Percentiles rank a stretch among this genome's conserved stretches.
Evolutionary conservation across 2,329 filamentous ascomycete genomes (phyloP).

Genomic region (Colletotrichum filicis): DNA sequence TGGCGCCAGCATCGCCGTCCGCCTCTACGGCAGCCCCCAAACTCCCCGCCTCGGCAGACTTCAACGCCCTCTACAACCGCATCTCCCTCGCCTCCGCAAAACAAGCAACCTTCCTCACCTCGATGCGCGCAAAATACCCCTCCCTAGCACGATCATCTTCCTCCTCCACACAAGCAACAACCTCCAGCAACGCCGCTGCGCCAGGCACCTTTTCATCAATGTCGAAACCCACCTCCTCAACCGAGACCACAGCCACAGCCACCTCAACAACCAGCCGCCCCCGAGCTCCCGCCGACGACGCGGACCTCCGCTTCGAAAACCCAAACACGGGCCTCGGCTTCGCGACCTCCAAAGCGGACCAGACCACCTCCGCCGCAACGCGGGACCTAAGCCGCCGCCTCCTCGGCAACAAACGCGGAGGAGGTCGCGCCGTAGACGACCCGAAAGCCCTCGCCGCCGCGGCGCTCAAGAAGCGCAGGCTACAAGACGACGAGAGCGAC

Average conservation of each 20-base stretch:
- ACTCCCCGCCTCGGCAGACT: slow-evolving; percentile 49
- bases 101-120: slow-evolving; percentile 46
- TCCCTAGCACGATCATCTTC: slow-evolving; percentile 29
- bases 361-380: slow-evolving; percentile 39
- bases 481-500: slow-evolving; percentile 43
- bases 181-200: background rate
- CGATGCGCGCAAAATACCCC: slow-evolving; percentile 36
- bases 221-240: slow-evolving; percentile 8
- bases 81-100: slow-evolving; percentile 52
- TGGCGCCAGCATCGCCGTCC: slow-evolving; percentile 35
- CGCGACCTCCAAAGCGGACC: slow-evolving; percentile 40
- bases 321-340: slow-evolving; percentile 56
- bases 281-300: slow-evolving; percentile 20
- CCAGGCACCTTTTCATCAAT: slow-evolving; percentile 36
- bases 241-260: background rate
- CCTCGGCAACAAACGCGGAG: slow-evolving; percentile 38
- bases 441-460: slow-evolving; percentile 29
- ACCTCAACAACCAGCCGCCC: background rate
- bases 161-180: background rate
- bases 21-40: slow-evolving; percentile 42
- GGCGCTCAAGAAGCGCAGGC: slow-evolving; percentile 26
- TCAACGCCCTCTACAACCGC: slow-evolving; percentile 53
- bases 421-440: slow-evolving; percentile 5
- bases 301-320: slow-evolving; percentile 33
- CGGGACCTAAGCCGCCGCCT: slow-evolving; percentile 45